Evolutionary conservation across 352 stramenopile species (phyloP).

Genomic region (Globisporangium solare): DNA sequence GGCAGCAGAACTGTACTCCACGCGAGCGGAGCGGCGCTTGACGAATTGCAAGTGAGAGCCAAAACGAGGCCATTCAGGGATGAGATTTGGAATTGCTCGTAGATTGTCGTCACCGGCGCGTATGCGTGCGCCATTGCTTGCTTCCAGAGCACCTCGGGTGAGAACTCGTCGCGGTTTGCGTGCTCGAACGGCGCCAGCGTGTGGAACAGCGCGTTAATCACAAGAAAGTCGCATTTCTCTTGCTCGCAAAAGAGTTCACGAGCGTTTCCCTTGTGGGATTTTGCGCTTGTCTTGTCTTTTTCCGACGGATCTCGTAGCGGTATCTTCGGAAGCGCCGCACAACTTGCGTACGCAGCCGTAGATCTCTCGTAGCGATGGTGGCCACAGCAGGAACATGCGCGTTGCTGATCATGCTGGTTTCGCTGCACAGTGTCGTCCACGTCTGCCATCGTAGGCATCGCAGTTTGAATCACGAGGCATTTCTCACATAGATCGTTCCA

Average conservation of each 20-base stretch:
- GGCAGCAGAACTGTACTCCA: constrained; percentile 14
- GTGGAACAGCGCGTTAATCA: constrained; percentile 50
- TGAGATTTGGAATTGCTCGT: constrained; percentile 18
- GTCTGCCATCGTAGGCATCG: background rate
- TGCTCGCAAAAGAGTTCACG: background rate
- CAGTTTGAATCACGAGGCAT: constrained; percentile 26
- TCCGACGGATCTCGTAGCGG: background rate
- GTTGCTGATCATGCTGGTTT: background rate
- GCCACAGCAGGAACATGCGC: constrained; percentile 25
- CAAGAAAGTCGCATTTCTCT: constrained; percentile 40
- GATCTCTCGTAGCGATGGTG: constrained; percentile 29
- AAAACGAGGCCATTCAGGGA: constrained; percentile 28
- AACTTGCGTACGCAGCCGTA: constrained; percentile 13
- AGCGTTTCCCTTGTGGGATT: background rate
- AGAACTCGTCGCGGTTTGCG: constrained; percentile 17
- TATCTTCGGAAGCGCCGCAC: constrained; percentile 1
- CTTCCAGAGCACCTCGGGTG: constrained; percentile 32
- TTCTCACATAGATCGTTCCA: constrained; percentile 46
- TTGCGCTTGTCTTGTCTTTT: background rate
- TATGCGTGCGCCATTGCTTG: constrained; percentile 28
- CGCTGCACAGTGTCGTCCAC: background rate
- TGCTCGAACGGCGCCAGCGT: constrained; percentile 37
- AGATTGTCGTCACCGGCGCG: constrained; percentile 22
- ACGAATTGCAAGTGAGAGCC: background rate
- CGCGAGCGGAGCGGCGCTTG: background rate